Conservation (phyloP, 2,329 filamentous ascomycete species). For the Didymella segeticola region DNA sequence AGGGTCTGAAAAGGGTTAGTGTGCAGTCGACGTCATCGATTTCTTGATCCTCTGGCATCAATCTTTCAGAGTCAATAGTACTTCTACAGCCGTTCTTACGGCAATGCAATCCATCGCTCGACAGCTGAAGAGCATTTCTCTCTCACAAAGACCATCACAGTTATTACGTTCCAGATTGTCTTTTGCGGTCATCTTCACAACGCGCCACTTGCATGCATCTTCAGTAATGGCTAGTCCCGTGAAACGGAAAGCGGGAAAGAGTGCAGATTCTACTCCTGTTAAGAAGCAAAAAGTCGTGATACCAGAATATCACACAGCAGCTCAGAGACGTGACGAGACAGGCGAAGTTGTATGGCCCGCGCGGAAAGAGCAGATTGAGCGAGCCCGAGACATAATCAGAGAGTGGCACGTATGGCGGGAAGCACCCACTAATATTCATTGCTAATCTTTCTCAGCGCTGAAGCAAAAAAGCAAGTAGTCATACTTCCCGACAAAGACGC, state of each 20-base stretch:
- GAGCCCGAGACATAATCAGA: conserved; percentile 62
- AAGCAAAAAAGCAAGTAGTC: conserved; percentile 59
- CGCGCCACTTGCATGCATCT: conserved; percentile 18
- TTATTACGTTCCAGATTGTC: not conserved
- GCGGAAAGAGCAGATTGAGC: conserved; percentile 60
- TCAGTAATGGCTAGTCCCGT: conserved; percentile 29
- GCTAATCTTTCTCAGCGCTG: conserved; percentile 52
- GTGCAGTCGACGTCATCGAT: conserved; percentile 15
- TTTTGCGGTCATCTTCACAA: too few relatives aligned
- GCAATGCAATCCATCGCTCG: conserved; percentile 5
- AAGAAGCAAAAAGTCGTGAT: conserved; percentile 39
- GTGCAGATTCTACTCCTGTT: conserved; percentile 17
- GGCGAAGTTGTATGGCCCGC: conserved; percentile 69
- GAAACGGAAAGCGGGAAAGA: conserved; percentile 40
- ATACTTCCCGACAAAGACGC: conserved; percentile 74
- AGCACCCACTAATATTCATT: not conserved
- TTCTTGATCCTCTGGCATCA: not conserved
- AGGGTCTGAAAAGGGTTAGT: conserved; percentile 6
- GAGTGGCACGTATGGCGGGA: conserved; percentile 58
- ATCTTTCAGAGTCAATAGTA: not conserved
- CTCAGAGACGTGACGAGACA: conserved; percentile 32
- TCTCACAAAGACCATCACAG: not conserved
- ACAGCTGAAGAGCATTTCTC: not conserved
- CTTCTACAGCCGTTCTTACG: not conserved
- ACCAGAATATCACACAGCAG: conserved; percentile 42